A percentile compares a stretch with the other conserved stretches of the same genome.
phyloP scores from a whole-genome alignment of 345 rosid species.

The Eucalyptus leucophloia region DNA sequence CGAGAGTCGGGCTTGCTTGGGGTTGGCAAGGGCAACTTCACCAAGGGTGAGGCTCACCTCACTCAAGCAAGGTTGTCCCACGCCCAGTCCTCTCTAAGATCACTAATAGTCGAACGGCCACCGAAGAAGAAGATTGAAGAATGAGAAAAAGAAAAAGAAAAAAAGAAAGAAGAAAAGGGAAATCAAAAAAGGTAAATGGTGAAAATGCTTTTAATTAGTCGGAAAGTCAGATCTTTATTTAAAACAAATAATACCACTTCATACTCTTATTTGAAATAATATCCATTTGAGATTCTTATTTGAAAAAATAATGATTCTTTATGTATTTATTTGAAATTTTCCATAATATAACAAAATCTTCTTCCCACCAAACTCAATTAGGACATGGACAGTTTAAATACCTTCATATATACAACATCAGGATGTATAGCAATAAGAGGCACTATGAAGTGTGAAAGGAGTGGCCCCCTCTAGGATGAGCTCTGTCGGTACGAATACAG shows the following conservation, averaged over 20 bases:
- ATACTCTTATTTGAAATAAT: too few species aligned
- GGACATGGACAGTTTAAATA: neutral
- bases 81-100: too few species aligned
- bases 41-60: too few species aligned
- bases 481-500: neutral
- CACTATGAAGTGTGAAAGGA: neutral
- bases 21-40: too few species aligned
- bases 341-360: neutral
- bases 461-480: neutral
- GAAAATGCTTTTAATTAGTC: too few species aligned
- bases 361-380: neutral
- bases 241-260: fast-evolving
- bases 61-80: too few species aligned
- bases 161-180: too few species aligned
- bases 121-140: too few species aligned
- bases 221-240: fast-evolving
- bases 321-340: too few species aligned
- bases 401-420: neutral
- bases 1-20: fast-evolving
- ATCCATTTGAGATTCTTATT: too few species aligned
- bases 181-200: fast-evolving
- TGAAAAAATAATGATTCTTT: fast-evolving
- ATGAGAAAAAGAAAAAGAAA: too few species aligned
- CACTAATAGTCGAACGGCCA: too few species aligned
- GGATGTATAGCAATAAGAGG: neutral